Evolutionary conservation across 2,329 filamentous ascomycete species (phyloP).

Genomic region (Paraphoma sp.): DNA sequence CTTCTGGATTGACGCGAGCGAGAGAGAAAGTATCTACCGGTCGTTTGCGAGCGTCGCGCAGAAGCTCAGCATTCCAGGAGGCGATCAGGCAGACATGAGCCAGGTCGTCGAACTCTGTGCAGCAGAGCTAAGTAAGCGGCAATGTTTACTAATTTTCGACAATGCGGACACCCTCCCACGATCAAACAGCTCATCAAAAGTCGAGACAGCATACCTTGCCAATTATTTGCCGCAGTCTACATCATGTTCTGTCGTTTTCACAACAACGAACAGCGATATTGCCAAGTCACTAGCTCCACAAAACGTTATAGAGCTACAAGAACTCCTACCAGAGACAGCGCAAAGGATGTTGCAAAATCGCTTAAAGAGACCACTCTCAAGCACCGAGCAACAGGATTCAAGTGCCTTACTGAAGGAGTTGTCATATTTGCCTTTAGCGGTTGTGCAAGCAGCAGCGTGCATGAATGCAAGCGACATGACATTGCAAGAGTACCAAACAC

Average conservation of each 20-base stretch:
- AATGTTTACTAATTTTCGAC: background rate
- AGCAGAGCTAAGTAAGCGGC: background rate
- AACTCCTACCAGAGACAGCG: background rate
- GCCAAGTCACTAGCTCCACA: background rate
- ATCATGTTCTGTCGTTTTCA: background rate
- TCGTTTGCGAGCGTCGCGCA: background rate
- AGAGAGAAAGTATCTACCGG: conserved; percentile 10
- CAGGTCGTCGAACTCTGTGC: background rate
- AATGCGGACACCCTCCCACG: background rate
- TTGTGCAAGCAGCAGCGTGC: no score
- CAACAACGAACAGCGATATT: background rate
- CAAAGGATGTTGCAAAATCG: no score
- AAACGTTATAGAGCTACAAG: background rate
- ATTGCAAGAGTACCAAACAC: no score
- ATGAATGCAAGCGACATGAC: no score
- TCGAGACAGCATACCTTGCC: background rate
- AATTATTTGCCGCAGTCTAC: background rate
- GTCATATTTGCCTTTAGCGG: no score
- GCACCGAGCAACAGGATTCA: no score
- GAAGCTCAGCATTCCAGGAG: background rate
- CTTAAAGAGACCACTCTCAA: no score
- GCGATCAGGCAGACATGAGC: background rate
- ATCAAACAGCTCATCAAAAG: background rate
- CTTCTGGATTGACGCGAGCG: conserved; percentile 54
- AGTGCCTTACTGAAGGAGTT: no score